Base-by-base conservation (phyloP, 768 basidiomycete species). In the Clathrus columnatus region DNA sequence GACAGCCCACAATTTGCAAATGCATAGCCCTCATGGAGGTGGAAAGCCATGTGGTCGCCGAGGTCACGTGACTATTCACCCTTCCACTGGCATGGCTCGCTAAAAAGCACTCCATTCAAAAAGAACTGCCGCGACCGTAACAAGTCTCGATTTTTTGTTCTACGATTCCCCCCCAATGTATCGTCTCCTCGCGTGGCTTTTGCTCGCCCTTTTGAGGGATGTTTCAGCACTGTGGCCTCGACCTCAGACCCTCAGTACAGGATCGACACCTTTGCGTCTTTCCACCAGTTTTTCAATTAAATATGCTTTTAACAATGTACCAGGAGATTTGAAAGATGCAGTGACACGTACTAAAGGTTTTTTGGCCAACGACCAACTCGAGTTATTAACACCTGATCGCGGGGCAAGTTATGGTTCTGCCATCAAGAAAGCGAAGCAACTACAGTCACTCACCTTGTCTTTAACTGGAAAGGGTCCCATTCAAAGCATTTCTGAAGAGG, bases 251-350 rank as follows among this genome's bases (percentile, higher is more conserved):
- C 47, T 67, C 30, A 59, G 77, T 5, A 65, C 73, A 29, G 75
- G 74, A 1, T 77, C 78, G 5, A 65, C 68, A 0, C 64, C 68
- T 14, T 64, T 78, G 30, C 59, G 79, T 20, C 76, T 87, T 47
- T 70, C 79, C 0, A 60, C 72, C 0, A 54, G 62, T 26, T 87
- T 88, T 63, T 63, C 67, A 55, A 83, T 87, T 64, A 63, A 69
- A 7, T 55, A 79, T 59, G 59, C 68, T n/a, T 63, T 80, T 30
- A 57, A 65, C 21, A 65, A 71, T 45, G 66, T 78, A 0, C 82
- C 84, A 0, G 59, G 66, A 18, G 85, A 88, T 65, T 72, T 88
- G 44, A 56, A 72, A 20, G 76, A 75, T n/a, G 85, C 85, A 42
- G 73, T 81, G 24, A 46, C 64, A 7, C 77, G 76, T 43, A 78